Evolutionary conservation across 257 asterid genomes (phyloP).

Genomic region (Cordia subcordata): DNA sequence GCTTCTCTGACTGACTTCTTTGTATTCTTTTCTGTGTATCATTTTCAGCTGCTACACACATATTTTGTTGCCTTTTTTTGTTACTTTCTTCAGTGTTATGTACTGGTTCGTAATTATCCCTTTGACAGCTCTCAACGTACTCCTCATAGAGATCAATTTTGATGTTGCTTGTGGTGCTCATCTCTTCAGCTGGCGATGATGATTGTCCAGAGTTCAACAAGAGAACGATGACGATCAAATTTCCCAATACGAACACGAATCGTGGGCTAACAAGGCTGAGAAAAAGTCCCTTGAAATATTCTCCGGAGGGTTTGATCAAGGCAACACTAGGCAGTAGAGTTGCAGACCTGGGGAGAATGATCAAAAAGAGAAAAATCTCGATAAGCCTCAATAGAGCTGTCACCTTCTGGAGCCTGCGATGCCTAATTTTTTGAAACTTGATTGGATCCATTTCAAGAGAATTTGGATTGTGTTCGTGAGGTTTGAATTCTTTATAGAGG

Average conservation of each 20-base stretch:
- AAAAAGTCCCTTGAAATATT: conserved; percentile 41
- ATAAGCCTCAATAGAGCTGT: conserved; percentile 25
- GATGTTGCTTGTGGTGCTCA: not conserved
- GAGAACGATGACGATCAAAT: conserved; percentile 52
- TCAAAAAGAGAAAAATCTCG: conserved; percentile 23
- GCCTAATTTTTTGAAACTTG: conserved; percentile 8
- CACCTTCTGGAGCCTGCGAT: conserved; percentile 18
- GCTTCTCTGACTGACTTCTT: conserved; percentile 45
- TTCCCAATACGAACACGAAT: conserved; percentile 63
- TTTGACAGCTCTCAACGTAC: conserved; percentile 37
- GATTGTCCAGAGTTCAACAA: conserved; percentile 43
- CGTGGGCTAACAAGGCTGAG: conserved; percentile 38
- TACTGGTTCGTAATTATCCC: conserved; percentile 5
- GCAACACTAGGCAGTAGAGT: conserved; percentile 23
- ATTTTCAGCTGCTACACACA: not conserved
- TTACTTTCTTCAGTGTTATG: conserved; percentile 1
- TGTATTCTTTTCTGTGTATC: conserved; percentile 10
- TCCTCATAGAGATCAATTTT: conserved; percentile 43
- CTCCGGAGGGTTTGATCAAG: conserved; percentile 28
- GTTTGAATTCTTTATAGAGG: not conserved
- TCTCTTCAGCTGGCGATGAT: conserved; percentile 20
- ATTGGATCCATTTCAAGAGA: conserved; percentile 24
- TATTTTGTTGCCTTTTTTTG: conserved; percentile 18
- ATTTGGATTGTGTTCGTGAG: not conserved
- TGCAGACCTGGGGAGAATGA: conserved; percentile 27